Base-by-base conservation (phyloP, 2,329 filamentous ascomycete genomes). In the Aspergillus ruber region DNA sequence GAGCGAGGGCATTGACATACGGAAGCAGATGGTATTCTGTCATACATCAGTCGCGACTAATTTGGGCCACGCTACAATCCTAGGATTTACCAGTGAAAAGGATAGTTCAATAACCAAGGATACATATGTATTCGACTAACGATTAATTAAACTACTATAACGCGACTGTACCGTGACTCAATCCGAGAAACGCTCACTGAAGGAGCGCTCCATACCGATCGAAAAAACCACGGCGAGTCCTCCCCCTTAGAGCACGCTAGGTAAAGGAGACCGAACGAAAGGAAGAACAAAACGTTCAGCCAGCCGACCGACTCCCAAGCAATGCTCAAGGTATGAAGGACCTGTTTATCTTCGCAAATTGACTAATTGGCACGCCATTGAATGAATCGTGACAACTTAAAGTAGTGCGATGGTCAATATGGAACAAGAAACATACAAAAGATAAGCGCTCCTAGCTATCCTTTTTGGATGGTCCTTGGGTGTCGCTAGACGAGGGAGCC, bases 361-460 rank as follows among this genome's bases (percentile, higher is more conserved):
- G 90, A 95, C 90, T 93, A 84, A 90, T 93, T 84, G 85, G 83
- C 88, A 90, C 82, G 81, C 83, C 84, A 91, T 80, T 80, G 86
- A 79, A 74, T 80, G 77, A 76, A 76, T 82, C 80, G 80, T 90
- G 88, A 81, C 88, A 95, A 93, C 90, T 95, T 86, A 95, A 95
- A 85, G 86, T 87, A 85, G 86, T 91, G 89, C 89, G 86, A 55
- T 13, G 32, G 25, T 33, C 21, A 43, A 45, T 17, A 13, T 50
- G 29, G 25, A 33, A 33, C 21, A 33, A 25, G n/a, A 35, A 29
- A 43, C 8, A 9, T 35, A 35, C 33, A n/a, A 7, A n/a, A 7
- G 33, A 35, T n/a, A 4, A 6, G 13, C 15, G 6, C 13, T 2
- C 15, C 13, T 50, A 65, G 23, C 64, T 51, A 38, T 63, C 55